phyloP scores from a whole-genome alignment of 208 protist species.

The Leishmania tropica region DNA sequence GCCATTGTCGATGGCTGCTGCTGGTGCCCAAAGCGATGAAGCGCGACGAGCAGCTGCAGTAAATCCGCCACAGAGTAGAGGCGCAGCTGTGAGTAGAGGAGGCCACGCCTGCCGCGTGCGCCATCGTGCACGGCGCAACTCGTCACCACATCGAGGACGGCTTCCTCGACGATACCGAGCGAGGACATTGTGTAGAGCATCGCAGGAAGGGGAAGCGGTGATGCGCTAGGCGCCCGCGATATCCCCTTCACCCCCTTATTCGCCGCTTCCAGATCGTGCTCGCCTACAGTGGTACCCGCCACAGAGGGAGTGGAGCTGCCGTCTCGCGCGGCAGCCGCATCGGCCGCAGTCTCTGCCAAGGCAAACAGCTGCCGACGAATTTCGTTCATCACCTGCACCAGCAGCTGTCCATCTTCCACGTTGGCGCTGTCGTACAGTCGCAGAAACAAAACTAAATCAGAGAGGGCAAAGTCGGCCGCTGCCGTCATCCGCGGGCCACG shows the following conservation, averaged over 20 bases:
- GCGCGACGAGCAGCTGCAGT: slow-evolving; percentile 48
- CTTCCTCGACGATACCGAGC: slow-evolving; percentile 61
- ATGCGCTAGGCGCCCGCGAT: neutral
- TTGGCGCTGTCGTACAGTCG: slow-evolving; percentile 57
- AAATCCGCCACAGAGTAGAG: slow-evolving; percentile 45
- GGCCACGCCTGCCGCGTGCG: slow-evolving; percentile 6
- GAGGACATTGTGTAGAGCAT: slow-evolving; percentile 62
- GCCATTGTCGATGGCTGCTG: slow-evolving; percentile 53
- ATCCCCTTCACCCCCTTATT: neutral
- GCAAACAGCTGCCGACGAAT: slow-evolving; percentile 47
- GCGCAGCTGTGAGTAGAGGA: slow-evolving; percentile 48
- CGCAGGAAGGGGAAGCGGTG: slow-evolving; percentile 38
- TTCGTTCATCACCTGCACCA: slow-evolving; percentile 59
- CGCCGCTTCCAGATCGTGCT: neutral
- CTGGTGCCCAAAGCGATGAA: slow-evolving; percentile 75
- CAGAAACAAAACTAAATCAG: slow-evolving; percentile 53
- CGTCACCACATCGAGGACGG: slow-evolving; percentile 43
- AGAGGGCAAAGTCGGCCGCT: slow-evolving; percentile 29
- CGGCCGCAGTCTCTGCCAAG: slow-evolving; percentile 9
- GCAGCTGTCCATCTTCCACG: slow-evolving; percentile 64
- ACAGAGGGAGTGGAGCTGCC: neutral
- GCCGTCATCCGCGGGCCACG: neutral
- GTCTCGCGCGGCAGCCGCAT: neutral
- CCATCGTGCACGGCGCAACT: slow-evolving; percentile 3
- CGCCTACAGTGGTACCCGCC: neutral